Evolutionary conservation across 345 rosid species (phyloP).

Genomic region (Pistacia vera): DNA sequence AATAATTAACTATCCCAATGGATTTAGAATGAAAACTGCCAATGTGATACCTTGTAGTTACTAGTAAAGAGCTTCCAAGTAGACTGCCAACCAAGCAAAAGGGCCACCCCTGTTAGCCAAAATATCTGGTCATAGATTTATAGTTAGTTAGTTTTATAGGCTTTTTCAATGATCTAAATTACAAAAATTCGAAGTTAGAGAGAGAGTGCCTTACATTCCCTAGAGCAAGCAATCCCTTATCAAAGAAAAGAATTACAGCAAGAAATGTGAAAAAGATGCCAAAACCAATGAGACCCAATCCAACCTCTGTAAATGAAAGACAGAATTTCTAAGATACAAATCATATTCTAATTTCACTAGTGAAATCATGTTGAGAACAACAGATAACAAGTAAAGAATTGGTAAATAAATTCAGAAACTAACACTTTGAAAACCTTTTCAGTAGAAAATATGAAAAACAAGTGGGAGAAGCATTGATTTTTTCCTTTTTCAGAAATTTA

Average conservation of each 20-base stretch:
- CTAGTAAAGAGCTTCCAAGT: constrained; percentile 75
- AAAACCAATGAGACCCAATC: constrained; percentile 80
- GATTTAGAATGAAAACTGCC: constrained; percentile 9
- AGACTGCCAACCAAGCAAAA: constrained; percentile 82
- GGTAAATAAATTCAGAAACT: constrained; percentile 2
- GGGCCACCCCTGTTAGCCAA: constrained; percentile 72
- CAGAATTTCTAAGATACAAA: constrained; percentile 12
- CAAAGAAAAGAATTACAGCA: constrained; percentile 69
- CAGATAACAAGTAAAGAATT: no score
- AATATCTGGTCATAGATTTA: constrained; percentile 51
- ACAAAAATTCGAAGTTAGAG: background rate
- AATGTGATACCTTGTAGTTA: constrained; percentile 62
- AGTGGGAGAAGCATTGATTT: background rate
- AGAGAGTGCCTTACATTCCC: constrained; percentile 60
- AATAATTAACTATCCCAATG: background rate
- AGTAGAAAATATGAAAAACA: background rate
- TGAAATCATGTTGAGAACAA: background rate
- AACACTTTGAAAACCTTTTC: background rate
- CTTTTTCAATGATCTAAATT: background rate
- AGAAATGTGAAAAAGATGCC: constrained; percentile 79
- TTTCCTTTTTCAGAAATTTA: no score
- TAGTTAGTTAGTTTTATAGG: constrained; percentile 4
- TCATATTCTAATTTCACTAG: background rate
- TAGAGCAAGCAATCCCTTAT: constrained; percentile 78
- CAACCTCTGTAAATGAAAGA: constrained; percentile 55